phyloP scores from a whole-genome alignment of 768 basidiomycete species.

The Serendipita indica region DNA sequence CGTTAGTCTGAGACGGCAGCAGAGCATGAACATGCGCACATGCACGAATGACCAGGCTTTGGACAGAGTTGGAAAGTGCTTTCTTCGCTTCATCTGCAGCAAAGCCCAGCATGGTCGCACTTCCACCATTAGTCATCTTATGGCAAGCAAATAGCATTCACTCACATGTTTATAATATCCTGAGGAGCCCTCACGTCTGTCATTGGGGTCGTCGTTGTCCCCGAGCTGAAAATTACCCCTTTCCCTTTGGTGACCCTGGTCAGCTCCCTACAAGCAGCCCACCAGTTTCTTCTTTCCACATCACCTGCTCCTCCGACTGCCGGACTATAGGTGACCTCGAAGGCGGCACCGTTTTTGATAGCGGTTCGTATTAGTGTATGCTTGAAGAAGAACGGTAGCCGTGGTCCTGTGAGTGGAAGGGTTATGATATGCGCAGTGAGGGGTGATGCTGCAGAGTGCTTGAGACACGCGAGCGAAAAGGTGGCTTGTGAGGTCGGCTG shows the following conservation, averaged over 20 bases:
- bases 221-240: slow-evolving; percentile 56
- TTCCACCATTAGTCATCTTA: slow-evolving; percentile 19
- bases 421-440: slow-evolving; percentile 70
- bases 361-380: slow-evolving; percentile 73
- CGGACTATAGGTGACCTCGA: slow-evolving; percentile 67
- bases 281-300: slow-evolving; percentile 68
- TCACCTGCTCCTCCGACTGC: slow-evolving; percentile 47
- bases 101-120: slow-evolving; percentile 51
- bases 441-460: slow-evolving; percentile 58
- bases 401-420: slow-evolving; percentile 60
- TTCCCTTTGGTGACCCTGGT: slow-evolving; percentile 69
- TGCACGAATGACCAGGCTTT: slow-evolving; percentile 55
- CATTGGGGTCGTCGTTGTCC: slow-evolving; percentile 45
- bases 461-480: slow-evolving; percentile 68
- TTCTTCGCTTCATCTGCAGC: slow-evolving; percentile 54
- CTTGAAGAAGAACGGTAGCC: slow-evolving; percentile 67
- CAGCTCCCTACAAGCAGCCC: slow-evolving; percentile 65
- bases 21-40: slow-evolving; percentile 33
- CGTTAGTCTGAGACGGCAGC: neutral
- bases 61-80: slow-evolving; percentile 42
- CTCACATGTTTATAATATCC: slow-evolving; percentile 66
- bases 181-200: slow-evolving; percentile 40
- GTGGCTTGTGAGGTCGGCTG: slow-evolving; percentile 55
- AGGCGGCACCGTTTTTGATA: slow-evolving; percentile 65
- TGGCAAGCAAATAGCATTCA: slow-evolving; percentile 11